Evolutionary conservation across 371 early-diverging fungal genomes (phyloP), one percentile per base, ranked within the genome.

Genomic region (Syncephalis fuscata): DNA sequence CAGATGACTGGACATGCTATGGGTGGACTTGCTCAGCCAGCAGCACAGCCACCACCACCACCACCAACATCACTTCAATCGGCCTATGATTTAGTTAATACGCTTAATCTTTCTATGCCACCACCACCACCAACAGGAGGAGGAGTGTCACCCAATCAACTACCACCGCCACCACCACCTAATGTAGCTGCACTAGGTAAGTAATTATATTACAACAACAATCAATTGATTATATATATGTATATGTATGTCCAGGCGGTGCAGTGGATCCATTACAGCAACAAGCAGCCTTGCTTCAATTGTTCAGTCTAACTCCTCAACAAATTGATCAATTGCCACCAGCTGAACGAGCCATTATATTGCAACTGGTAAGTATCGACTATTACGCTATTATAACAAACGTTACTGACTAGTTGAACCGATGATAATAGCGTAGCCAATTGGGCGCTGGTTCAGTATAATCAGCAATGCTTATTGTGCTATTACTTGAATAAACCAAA

Each of bases 241-340:
- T n/a, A 5, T 27, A 15, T 23, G 16, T 5, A 20, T 8, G 22
- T 15, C 38, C 16, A 45, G 26, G 27, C 15, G 38, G 20, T 44
- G 11, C 32, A 42, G 60, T 51, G 25, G 64, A 66, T 53, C 44
- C 53, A 38, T 60, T 63, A 19, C 64, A 66, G 41, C 65, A 68
- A 19, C 68, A 68, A 56, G 64, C 68, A 52, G 66, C 63, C 16
- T 49, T 73, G 27, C 51, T 74, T 45, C 68, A 71, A 55, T 68
- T 74, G 8, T 39, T 74, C 26, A 66, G 67, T 44, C 55, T 74
- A 7, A 66, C 72, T 16, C 70, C 65, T 37, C 66, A 67, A 5
- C 68, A 68, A 48, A 74, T 74, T 51, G 68, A 68, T 50, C 58
- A 56, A 43, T 54, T 74, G 14, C 66, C 69, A 49, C 67, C 71